These are phyloP conservation scores for Arthonia radiata DNA, from an alignment of 495 filamentous ascomycete genomes.

Conservation along the genomic window DNA sequence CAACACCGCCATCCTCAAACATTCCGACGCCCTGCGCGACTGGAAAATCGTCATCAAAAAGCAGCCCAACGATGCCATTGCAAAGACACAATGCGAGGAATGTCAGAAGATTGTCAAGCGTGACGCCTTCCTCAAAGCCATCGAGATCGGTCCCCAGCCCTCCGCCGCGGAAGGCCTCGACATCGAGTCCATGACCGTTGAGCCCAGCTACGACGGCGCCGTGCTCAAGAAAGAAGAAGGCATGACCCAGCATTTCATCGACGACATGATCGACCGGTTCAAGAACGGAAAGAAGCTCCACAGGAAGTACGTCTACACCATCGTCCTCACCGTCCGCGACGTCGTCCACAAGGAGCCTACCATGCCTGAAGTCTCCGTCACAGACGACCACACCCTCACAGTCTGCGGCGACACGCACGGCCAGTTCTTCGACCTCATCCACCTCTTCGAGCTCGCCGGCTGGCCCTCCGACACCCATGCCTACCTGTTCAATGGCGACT, in stretches of 20 bases:
- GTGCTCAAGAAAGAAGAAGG: constrained; percentile 42
- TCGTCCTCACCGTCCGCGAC: constrained; percentile 68
- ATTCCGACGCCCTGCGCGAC: constrained; percentile 69
- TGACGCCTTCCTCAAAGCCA: constrained; percentile 77
- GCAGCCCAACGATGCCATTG: constrained; percentile 68
- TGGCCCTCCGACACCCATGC: constrained; percentile 57
- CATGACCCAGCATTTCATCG: constrained; percentile 94
- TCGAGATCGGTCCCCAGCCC: constrained; percentile 75
- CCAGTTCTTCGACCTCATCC: constrained; percentile 94
- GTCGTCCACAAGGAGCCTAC: constrained; percentile 81
- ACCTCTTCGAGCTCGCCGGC: constrained; percentile 85
- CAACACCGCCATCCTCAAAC: constrained; percentile 68
- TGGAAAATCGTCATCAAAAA: constrained; percentile 78
- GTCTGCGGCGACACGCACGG: constrained; percentile 97
- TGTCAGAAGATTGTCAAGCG: constrained; percentile 82
- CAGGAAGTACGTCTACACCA: constrained; percentile 93
- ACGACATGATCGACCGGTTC: constrained; percentile 90
- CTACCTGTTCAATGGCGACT: constrained; percentile 98
- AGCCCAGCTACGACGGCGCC: constrained; percentile 65
- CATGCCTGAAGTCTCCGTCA: constrained; percentile 84
- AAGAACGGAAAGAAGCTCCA: constrained; percentile 87
- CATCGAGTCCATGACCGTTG: constrained; percentile 60
- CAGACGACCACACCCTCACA: constrained; percentile 51
- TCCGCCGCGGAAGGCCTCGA: constrained; percentile 80
- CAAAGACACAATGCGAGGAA: constrained; percentile 68